These are phyloP conservation scores for Pulchroboletus neoregius DNA, from an alignment of 1,284 basidiomycete genomes.

Conservation along the genomic window DNA sequence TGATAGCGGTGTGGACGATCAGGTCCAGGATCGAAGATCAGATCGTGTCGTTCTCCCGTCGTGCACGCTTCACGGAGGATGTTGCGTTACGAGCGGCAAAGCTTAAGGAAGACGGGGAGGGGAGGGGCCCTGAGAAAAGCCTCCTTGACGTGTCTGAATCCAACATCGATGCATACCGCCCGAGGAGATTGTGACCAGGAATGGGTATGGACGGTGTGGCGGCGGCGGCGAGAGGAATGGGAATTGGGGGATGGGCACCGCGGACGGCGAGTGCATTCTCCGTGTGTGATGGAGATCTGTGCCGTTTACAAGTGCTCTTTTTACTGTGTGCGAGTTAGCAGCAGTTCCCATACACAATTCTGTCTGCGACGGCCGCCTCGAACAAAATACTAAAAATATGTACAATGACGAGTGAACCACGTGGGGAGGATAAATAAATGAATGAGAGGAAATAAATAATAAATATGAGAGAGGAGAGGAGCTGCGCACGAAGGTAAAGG, in stretches of 20 bases:
- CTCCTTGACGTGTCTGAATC: constrained; percentile 15
- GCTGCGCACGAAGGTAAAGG: too few species aligned
- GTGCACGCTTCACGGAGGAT: constrained; percentile 26
- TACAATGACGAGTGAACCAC: too few species aligned
- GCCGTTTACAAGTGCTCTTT: too few species aligned
- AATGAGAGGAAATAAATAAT: too few species aligned
- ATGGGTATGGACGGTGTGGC: neutral
- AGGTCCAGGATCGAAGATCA: constrained; percentile 32
- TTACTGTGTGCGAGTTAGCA: too few species aligned
- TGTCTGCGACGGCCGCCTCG: constrained; percentile 3
- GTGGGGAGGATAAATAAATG: too few species aligned
- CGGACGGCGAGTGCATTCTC: too few species aligned
- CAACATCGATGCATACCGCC: neutral
- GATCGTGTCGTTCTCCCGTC: constrained; percentile 19
- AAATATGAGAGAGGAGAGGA: too few species aligned
- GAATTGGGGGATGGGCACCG: too few species aligned
- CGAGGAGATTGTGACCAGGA: constrained; percentile 11
- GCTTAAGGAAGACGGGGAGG: neutral
- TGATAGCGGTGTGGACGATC: constrained; percentile 23
- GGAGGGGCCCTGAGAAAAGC: constrained; percentile 15
- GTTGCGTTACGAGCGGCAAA: constrained; percentile 16
- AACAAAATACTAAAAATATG: too few species aligned
- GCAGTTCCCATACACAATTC: too few species aligned
- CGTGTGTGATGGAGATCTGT: too few species aligned
- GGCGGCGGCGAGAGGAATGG: constrained; percentile 3